These are phyloP conservation scores for Aureobasidium sp. DNA, from an alignment of 2,329 filamentous ascomycete genomes.

Conservation along the genomic window DNA sequence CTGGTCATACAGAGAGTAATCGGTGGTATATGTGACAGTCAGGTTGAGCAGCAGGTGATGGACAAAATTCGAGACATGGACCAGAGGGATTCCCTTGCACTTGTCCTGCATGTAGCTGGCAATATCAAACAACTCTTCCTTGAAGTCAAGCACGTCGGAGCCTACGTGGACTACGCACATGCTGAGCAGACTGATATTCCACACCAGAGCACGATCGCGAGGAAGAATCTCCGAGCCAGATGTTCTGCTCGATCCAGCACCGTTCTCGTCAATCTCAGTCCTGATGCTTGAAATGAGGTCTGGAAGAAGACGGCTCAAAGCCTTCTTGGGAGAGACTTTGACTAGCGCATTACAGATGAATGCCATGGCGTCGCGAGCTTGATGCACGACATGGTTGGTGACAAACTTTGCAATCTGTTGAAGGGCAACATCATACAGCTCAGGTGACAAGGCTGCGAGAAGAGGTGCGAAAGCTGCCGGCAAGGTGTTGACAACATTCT, in stretches of 20 bases:
- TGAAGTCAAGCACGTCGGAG: constrained; percentile 79
- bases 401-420: constrained; percentile 92
- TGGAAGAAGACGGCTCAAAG: constrained; percentile 81
- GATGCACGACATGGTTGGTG: constrained; percentile 89
- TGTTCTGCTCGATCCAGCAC: constrained; percentile 87
- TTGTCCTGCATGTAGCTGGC: constrained; percentile 94
- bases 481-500: constrained; percentile 92
- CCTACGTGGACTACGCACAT: constrained; percentile 98
- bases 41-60: constrained; percentile 93
- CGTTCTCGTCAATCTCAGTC: constrained; percentile 94
- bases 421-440: constrained; percentile 84
- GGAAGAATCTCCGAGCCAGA: constrained; percentile 90
- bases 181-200: constrained; percentile 93
- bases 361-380: constrained; percentile 94
- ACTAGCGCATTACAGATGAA: constrained; percentile 96
- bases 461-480: constrained; percentile 86
- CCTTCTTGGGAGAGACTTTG: constrained; percentile 92
- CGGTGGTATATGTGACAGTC: constrained; percentile 87
- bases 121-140: constrained; percentile 81
- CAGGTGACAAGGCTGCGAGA: constrained; percentile 82
- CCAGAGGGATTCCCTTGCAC: constrained; percentile 86
- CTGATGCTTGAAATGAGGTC: constrained; percentile 87
- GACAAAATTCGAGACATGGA: constrained; percentile 95
- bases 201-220: constrained; percentile 84
- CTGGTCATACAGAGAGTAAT: constrained; percentile 83